phyloP scores from a whole-genome alignment of 1,284 basidiomycete genomes.

The Cryptococcus sp. region DNA sequence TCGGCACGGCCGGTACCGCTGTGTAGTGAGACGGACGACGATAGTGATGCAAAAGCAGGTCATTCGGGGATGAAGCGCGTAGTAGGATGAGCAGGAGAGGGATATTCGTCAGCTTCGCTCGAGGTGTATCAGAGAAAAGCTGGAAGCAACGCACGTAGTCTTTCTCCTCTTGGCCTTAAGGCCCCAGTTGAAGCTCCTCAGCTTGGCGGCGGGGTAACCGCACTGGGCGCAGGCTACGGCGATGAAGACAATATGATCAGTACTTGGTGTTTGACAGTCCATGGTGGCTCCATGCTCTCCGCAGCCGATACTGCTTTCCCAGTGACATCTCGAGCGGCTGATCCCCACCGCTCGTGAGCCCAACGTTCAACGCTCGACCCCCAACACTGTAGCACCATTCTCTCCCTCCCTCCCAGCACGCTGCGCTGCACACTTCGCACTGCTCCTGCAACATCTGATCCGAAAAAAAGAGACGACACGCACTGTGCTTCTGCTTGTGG shows the following conservation, averaged over 20 bases:
- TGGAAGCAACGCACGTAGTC: conserved; percentile 62
- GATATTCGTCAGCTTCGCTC: not conserved
- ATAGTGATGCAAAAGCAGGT: not conserved
- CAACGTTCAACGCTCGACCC: not conserved
- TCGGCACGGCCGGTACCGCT: conserved; percentile 95
- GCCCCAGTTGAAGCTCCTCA: conserved; percentile 97
- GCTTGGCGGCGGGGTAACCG: conserved; percentile 93
- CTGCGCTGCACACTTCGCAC: conserved; percentile 8
- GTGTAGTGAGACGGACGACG: conserved; percentile 8
- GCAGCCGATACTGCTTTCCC: not conserved
- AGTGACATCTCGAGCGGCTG: too few species aligned
- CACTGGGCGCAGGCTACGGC: conserved; percentile 84
- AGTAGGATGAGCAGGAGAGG: not conserved
- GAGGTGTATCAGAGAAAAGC: not conserved
- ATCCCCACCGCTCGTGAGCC: too few species aligned
- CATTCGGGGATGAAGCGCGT: not conserved
- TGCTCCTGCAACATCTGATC: not conserved
- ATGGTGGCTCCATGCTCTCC: not conserved
- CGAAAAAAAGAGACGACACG: conserved; percentile 44
- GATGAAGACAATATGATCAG: not conserved
- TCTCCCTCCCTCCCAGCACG: not conserved
- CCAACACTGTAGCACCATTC: not conserved
- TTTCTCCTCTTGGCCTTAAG: conserved; percentile 99
- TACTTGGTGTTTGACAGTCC: not conserved
- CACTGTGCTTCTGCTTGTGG: conserved; percentile 97